These are phyloP conservation scores for Aspergillus pseudotamarii DNA, from an alignment of 2,329 filamentous ascomycete genomes.

Conservation along the genomic window DNA sequence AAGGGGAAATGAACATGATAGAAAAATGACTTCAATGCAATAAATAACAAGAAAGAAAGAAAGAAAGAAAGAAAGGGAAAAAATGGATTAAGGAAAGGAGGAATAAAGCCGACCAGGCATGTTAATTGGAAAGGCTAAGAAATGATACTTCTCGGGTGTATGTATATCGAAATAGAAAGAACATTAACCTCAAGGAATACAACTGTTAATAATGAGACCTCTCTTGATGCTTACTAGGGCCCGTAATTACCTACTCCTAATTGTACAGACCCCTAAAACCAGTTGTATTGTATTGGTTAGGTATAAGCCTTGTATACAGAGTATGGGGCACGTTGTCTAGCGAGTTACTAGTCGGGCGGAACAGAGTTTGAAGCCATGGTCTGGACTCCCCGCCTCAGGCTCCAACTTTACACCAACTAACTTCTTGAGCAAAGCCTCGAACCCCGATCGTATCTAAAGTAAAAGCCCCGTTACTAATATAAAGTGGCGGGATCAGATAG, in stretches of 20 bases:
- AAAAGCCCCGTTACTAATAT: neutral
- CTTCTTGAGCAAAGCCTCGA: neutral
- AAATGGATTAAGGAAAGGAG: neutral
- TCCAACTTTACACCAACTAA: neutral
- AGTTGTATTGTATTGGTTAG: neutral
- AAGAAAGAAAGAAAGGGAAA: no score
- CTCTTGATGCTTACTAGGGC: neutral
- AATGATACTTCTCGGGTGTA: neutral
- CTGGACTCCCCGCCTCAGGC: neutral
- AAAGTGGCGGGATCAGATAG: neutral
- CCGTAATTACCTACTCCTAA: neutral
- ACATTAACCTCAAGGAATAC: neutral
- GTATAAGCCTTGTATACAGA: neutral
- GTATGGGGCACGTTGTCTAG: neutral
- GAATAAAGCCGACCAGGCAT: slow-evolving; percentile 2
- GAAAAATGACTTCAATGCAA: slow-evolving; percentile 8
- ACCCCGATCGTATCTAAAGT: neutral
- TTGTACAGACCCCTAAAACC: neutral
- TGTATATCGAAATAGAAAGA: slow-evolving; percentile 3
- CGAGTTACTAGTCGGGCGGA: neutral
- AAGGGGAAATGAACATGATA: slow-evolving; percentile 12
- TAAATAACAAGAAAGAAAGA: slow-evolving; percentile 6
- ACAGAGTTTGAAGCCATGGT: slow-evolving; percentile 1
- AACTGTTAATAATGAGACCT: neutral
- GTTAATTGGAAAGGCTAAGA: slow-evolving; percentile 5